Base-by-base conservation (phyloP, 345 rosid species). In the Excoecaria cochinchinensis region DNA sequence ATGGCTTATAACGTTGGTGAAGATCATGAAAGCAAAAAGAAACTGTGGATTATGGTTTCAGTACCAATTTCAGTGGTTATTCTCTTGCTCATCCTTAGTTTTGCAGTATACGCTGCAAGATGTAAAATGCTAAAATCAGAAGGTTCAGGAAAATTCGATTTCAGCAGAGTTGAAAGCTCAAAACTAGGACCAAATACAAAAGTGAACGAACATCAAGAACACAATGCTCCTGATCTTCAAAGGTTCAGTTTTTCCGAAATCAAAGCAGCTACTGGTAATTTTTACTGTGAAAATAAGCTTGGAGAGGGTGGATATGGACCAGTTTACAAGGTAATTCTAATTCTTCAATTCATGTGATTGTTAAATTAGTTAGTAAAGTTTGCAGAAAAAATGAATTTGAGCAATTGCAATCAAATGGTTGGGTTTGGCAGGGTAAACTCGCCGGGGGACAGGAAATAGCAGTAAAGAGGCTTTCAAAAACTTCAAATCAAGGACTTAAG, bases 231-330 rank as follows among this genome's bases (percentile, higher is more conserved):
- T 39, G 70, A 22, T 70, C 72, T 73, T 71, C 79, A 71, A 67
- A 74, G 56, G 11, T 86, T 82, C 76, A 64, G 68, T 59, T 81
- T 74, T 13, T 74, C 50, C 6, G 74, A 40, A 40, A 72, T 86
- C 48, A 67, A 70, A 76, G 72, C 31, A 55, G 87, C 89, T 36
- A 86, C 89, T 12, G 22, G 80, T 22, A 68, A 79, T 74, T 86
- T 86, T 76, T 79, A 82, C 0, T 22, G 52, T n/a, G 79, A 72
- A 76, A 86, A 84, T 57, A 77, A 69, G 69, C 78, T 86, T 36
- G 86, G 87, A 39, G 76, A 82, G 72, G 89, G 87, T 64, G 89
- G 87, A 16, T 86, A 69, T 75, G 87, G 86, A 17, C 86, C 87
- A 12, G 86, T 86, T 19, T 82, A 84, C 52, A 82, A 75, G 84